Conservation (phyloP, 192 early-diverging fungal genomes). For the Funneliformis mosseae region DNA sequence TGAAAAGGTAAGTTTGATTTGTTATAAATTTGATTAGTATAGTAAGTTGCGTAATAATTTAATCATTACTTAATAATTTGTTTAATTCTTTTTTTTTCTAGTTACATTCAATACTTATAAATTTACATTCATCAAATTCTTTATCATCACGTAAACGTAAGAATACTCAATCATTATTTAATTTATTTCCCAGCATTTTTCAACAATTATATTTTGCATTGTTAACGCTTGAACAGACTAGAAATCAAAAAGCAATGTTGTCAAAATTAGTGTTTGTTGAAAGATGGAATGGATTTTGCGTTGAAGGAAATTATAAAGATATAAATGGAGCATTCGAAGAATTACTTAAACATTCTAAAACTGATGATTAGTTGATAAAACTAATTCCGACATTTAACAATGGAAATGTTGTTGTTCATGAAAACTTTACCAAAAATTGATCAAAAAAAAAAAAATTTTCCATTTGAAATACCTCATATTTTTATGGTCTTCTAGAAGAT, state of each 20-base stretch:
- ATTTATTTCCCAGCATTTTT: slow-evolving; percentile 24
- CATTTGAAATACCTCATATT: neutral
- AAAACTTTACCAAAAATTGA: no score
- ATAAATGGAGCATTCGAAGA: slow-evolving; percentile 23
- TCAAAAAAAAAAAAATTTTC: neutral
- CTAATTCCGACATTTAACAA: no score
- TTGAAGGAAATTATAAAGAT: slow-evolving; percentile 31
- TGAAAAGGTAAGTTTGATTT: slow-evolving; percentile 13
- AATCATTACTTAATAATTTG: neutral
- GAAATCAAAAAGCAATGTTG: slow-evolving; percentile 16
- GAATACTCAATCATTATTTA: slow-evolving; percentile 26
- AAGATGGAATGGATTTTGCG: slow-evolving; percentile 24
- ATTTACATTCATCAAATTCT: slow-evolving; percentile 11
- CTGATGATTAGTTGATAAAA: no score
- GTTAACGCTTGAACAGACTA: neutral
- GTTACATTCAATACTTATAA: neutral
- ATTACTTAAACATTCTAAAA: neutral
- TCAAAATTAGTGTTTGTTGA: slow-evolving; percentile 30
- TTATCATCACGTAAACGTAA: slow-evolving; percentile 38
- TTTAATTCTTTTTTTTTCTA: neutral
- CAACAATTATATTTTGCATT: slow-evolving; percentile 18
- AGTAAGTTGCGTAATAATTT: no score
- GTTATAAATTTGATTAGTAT: neutral
- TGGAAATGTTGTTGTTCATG: no score
- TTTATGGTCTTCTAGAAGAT: slow-evolving; percentile 22